Evolutionary conservation across 2,329 filamentous ascomycete genomes (phyloP).

Genomic region (Phoma herbarum): DNA sequence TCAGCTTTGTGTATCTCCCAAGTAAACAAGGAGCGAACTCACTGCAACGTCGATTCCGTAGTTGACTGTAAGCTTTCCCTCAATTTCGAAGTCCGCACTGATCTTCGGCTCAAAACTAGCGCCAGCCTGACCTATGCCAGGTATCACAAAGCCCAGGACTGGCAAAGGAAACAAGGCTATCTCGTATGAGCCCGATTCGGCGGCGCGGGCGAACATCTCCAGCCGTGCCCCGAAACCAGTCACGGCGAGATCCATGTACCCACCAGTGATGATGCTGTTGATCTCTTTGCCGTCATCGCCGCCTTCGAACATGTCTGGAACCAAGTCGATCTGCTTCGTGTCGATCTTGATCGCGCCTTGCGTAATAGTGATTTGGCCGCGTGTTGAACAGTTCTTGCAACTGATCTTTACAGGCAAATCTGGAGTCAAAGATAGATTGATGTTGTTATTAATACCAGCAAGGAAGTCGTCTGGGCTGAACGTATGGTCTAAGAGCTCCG

Average conservation of each 20-base stretch:
- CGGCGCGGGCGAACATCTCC: slow-evolving; percentile 45
- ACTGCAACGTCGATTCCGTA: slow-evolving; percentile 52
- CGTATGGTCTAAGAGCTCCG: slow-evolving; percentile 36
- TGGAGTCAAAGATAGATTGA: slow-evolving; percentile 22
- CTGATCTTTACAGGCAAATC: slow-evolving; percentile 42
- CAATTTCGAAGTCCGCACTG: slow-evolving; percentile 38
- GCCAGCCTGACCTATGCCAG: slow-evolving; percentile 49
- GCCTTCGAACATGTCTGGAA: slow-evolving; percentile 37
- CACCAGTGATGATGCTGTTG: slow-evolving; percentile 42
- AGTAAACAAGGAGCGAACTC: slow-evolving; percentile 15
- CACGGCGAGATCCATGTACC: slow-evolving; percentile 45
- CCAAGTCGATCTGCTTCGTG: slow-evolving; percentile 33
- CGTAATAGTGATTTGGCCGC: slow-evolving; percentile 43
- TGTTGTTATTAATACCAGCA: slow-evolving; percentile 19
- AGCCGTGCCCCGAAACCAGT: slow-evolving; percentile 45
- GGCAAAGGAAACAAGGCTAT: slow-evolving; percentile 38
- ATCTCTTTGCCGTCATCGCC: slow-evolving; percentile 36
- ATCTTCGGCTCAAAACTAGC: slow-evolving; percentile 45
- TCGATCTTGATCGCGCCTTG: slow-evolving; percentile 44
- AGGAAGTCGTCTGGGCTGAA: slow-evolving; percentile 34
- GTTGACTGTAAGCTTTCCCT: slow-evolving; percentile 42
- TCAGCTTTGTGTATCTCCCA: slow-evolving; percentile 7
- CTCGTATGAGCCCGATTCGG: slow-evolving; percentile 32
- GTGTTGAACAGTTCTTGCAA: slow-evolving; percentile 49
- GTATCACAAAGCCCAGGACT: slow-evolving; percentile 46